Evolutionary conservation across 1,284 basidiomycete genomes (phyloP), one percentile per base, ranked within the genome.

Genomic region (Cryptococcus maquisensis): DNA sequence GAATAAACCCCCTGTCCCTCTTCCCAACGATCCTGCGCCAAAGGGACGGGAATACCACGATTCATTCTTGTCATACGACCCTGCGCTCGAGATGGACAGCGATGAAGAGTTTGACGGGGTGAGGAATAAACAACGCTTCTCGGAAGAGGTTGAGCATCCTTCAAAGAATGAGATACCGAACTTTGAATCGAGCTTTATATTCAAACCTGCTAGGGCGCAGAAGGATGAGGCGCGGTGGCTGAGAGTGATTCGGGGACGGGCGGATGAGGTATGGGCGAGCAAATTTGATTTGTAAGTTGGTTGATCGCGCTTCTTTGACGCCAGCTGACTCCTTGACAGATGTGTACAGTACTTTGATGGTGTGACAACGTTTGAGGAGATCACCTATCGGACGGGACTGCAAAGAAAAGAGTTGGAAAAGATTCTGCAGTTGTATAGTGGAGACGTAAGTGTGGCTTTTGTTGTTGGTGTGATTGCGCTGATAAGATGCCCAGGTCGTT

Each of bases 321-420:
- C 42, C 4, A 21, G 44, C n/a, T 47, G 16, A 44, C 37, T 51
- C 26, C 40, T 36, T 4, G 4, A 8, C 54, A 72, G 67, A n/a
- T 71, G 72, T 50, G 67, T 75, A 37, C 70, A 73, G 60, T 74
- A 74, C 61, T 68, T 76, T 50, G 71, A 77, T 49, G 74, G 74
- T 15, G 59, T 65, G 23, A 66, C 71, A 12, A 71, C 73, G 1
- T 67, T 74, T 48, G 73, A 76, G 52, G 74, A 75, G 51, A 72
- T 75, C 49, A 63, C 68, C 45, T 77, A 69, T 63, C 65, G 73
- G 42, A 75, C 73, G 3, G 65, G 68, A 1, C 59, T 76, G 54
- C 61, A 60, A 13, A 57, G 66, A 44, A 64, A 67, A 26, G 72
- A 74, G 52, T 47, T 75, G 46, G 69, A 73, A 26, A 60, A 59